Conservation (phyloP, 2,329 filamentous ascomycete genomes). For the Leptographium flavum region DNA sequence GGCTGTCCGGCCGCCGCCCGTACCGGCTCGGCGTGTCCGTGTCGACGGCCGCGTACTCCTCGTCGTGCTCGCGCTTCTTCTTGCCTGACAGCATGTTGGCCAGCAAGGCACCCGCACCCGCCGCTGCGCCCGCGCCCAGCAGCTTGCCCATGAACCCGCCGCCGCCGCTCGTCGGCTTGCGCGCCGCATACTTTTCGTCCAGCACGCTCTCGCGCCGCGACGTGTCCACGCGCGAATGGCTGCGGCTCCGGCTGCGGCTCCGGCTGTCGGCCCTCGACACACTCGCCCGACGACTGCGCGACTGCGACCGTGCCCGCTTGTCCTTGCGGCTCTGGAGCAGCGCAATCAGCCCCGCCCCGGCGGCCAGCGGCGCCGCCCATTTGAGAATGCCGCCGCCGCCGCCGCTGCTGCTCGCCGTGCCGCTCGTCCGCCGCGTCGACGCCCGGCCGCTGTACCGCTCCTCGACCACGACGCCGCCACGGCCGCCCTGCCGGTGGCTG, state of each 20-base stretch:
- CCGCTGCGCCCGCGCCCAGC: constrained; percentile 42
- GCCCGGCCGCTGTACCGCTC: constrained; percentile 30
- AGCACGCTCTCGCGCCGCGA: constrained; percentile 42
- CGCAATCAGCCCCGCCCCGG: constrained; percentile 34
- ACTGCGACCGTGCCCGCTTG: constrained; percentile 7
- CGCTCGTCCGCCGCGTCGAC: background rate
- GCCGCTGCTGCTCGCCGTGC: constrained; percentile 18
- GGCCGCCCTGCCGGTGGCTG: constrained; percentile 45
- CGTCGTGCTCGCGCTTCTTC: constrained; percentile 24
- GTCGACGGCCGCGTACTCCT: constrained; percentile 48
- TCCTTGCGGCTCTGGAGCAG: constrained; percentile 30
- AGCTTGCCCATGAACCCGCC: constrained; percentile 48
- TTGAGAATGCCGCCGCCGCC: constrained; percentile 18
- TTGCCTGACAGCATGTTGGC: constrained; percentile 43
- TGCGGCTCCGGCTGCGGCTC: constrained; percentile 22
- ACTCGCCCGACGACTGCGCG: no score
- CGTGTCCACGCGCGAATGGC: constrained; percentile 28
- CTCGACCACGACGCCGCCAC: constrained; percentile 31
- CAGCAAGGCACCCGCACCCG: constrained; percentile 48
- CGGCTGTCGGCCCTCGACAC: constrained; percentile 21
- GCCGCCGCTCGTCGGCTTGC: constrained; percentile 23
- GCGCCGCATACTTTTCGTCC: constrained; percentile 52
- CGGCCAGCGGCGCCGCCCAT: constrained; percentile 39
- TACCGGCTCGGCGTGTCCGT: constrained; percentile 44
- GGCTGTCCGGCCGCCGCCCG: constrained; percentile 16